Conservation (phyloP, 2,329 filamentous ascomycete genomes). For the Cercospora citrullina region DNA sequence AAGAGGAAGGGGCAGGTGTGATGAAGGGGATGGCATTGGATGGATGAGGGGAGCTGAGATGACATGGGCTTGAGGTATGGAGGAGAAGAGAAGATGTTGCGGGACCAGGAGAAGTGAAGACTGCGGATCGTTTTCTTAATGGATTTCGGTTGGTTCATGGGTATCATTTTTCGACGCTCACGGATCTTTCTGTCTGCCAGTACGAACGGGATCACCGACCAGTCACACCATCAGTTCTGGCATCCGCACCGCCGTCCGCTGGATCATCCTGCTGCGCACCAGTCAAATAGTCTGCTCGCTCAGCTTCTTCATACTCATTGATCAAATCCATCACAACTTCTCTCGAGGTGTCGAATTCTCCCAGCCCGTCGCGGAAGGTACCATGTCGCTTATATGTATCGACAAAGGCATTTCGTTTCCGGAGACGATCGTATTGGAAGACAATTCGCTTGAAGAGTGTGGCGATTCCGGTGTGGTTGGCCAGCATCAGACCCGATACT, state of each 20-base stretch:
- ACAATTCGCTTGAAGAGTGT: conserved; percentile 96
- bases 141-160: neutral
- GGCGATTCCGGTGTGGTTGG: conserved; percentile 95
- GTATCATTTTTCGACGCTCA: conserved; percentile 55
- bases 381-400: conserved; percentile 95
- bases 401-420: conserved; percentile 95
- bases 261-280: conserved; percentile 40
- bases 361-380: conserved; percentile 85
- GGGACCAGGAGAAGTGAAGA: neutral
- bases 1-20: conserved; percentile 57
- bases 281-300: conserved; percentile 85
- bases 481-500: conserved; percentile 94
- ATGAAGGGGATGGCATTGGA: conserved; percentile 5
- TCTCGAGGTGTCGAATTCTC: conserved; percentile 92
- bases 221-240: conserved; percentile 48
- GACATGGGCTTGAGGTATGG: neutral
- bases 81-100: neutral
- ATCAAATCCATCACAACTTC: conserved; percentile 91
- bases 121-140: neutral
- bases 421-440: conserved; percentile 86
- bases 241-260: conserved; percentile 36
- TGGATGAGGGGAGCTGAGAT: neutral
- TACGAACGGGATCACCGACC: conserved; percentile 32
- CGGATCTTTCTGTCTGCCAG: neutral
- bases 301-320: conserved; percentile 92